Evolutionary conservation across 2,329 filamentous ascomycete species (phyloP).

Genomic region (Blastomyces emzantsi): DNA sequence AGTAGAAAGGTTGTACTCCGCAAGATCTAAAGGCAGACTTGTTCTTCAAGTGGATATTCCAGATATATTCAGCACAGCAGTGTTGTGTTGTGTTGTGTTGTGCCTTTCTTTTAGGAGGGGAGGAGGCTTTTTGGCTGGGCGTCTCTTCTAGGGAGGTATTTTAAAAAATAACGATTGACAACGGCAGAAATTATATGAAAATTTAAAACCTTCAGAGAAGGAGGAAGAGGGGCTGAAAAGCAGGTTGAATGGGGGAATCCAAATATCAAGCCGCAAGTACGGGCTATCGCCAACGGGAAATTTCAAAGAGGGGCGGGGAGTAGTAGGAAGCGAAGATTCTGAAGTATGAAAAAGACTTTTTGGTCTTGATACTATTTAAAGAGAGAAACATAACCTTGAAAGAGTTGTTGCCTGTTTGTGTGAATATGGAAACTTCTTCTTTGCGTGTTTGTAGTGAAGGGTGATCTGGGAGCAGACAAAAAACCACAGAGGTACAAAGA

Average conservation of each 20-base stretch:
- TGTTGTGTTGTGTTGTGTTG: background rate
- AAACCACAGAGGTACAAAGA: slow-evolving; percentile 1
- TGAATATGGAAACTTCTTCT: slow-evolving; percentile 1
- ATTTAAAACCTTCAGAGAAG: background rate
- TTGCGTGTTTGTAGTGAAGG: background rate
- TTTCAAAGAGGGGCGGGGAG: background rate
- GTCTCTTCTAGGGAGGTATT: background rate
- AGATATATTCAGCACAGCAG: background rate
- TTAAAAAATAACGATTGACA: background rate
- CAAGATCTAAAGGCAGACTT: no score
- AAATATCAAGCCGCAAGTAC: background rate
- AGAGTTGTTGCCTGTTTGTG: background rate
- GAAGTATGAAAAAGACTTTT: background rate
- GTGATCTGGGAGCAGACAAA: background rate
- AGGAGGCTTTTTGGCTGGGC: no score
- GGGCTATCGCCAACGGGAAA: background rate
- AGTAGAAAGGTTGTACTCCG: background rate
- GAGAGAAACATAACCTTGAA: background rate
- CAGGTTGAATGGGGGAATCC: background rate
- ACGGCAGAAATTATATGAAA: background rate
- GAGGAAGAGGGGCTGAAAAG: background rate
- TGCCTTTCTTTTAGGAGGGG: background rate
- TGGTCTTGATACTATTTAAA: background rate
- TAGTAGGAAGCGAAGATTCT: background rate
- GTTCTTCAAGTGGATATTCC: background rate